Conservation (phyloP, 257 asterid genomes). For the Leonotis leonurus region DNA sequence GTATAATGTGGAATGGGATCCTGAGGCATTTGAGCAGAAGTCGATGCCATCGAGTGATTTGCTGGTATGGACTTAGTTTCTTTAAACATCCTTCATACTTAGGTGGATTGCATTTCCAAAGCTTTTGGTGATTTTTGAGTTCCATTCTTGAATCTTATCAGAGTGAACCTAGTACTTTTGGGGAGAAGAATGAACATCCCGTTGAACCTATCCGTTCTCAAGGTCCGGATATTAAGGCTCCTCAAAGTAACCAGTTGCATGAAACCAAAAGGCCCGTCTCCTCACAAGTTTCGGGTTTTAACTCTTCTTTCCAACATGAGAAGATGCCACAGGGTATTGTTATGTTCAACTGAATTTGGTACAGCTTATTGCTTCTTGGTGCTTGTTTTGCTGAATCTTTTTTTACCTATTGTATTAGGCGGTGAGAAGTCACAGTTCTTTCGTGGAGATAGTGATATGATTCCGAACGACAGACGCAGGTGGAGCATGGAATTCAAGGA, state of each 20-base stretch:
- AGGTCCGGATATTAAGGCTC: constrained; percentile 26
- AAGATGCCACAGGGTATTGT: constrained; percentile 38
- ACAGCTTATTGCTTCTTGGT: background rate
- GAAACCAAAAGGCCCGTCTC: constrained; percentile 19
- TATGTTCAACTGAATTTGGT: background rate
- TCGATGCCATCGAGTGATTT: constrained; percentile 39
- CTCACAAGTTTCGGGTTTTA: constrained; percentile 21
- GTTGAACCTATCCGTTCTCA: constrained; percentile 24
- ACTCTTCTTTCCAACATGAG: constrained; percentile 27
- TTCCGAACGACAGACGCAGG: constrained; percentile 28
- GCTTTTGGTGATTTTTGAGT: background rate
- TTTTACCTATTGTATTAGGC: constrained; percentile 2
- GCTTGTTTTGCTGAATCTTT: background rate
- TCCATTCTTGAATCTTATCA: constrained; percentile 24
- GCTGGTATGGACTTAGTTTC: constrained; percentile 41
- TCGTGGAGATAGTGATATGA: constrained; percentile 23
- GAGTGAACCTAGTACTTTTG: constrained; percentile 52
- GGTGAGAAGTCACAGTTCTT: constrained; percentile 26
- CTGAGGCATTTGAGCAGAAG: constrained; percentile 42
- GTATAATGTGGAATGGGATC: constrained; percentile 67
- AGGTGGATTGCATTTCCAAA: background rate
- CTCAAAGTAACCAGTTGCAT: constrained; percentile 22
- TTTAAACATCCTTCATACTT: background rate
- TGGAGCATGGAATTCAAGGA: constrained; percentile 80
- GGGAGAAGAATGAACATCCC: constrained; percentile 21